Evolutionary conservation across 257 asterid genomes (phyloP).

Genomic region (Asclepias syriaca): DNA sequence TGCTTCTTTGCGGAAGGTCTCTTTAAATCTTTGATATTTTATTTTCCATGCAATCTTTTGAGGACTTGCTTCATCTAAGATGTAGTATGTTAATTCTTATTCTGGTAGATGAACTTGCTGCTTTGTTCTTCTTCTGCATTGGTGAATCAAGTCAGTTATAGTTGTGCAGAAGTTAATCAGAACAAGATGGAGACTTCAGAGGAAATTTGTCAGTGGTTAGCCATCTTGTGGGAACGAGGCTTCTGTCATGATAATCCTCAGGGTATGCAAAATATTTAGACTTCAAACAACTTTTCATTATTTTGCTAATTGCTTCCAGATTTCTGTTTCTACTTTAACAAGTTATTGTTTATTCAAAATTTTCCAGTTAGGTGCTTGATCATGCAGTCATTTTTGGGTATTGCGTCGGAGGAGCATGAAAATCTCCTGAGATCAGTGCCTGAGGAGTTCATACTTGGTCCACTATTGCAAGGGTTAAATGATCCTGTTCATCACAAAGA

Average conservation of each 20-base stretch:
- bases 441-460: constrained; percentile 64
- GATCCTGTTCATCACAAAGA: constrained; percentile 92
- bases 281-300: neutral
- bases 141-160: constrained; percentile 33
- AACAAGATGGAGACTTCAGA: constrained; percentile 52
- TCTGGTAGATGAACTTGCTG: constrained; percentile 62
- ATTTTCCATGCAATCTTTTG: neutral
- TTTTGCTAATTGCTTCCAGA: neutral
- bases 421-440: constrained; percentile 52
- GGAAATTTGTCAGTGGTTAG: constrained; percentile 69
- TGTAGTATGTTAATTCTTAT: constrained; percentile 7
- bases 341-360: constrained; percentile 6
- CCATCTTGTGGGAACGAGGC: constrained; percentile 90
- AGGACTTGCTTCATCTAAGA: neutral
- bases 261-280: constrained; percentile 31
- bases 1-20: neutral
- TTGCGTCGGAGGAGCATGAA: constrained; percentile 57
- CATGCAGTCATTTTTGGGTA: constrained; percentile 78
- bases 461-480: constrained; percentile 72
- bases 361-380: constrained; percentile 76
- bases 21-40: neutral
- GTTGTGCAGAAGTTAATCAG: constrained; percentile 29
- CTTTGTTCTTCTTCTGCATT: constrained; percentile 45
- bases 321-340: constrained; percentile 6
- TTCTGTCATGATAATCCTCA: constrained; percentile 92